Evolutionary conservation across 1,284 basidiomycete genomes (phyloP).

Genomic region (Pyrrhoderma lamaoense): DNA sequence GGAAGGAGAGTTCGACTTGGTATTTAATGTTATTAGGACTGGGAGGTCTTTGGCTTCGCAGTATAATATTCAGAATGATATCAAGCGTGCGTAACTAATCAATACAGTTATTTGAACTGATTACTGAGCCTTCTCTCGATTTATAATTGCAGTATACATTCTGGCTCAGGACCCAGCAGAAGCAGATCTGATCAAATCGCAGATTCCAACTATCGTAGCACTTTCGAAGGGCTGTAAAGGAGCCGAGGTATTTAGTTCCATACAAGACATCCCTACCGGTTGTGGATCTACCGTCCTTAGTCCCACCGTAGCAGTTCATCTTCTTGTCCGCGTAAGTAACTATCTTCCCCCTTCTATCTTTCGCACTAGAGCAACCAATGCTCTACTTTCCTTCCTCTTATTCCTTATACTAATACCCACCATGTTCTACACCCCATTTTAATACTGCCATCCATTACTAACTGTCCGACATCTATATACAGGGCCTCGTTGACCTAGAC

Average conservation of each 20-base stretch:
- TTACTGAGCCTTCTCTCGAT: slow-evolving; percentile 6
- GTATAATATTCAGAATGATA: slow-evolving; percentile 87
- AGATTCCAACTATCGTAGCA: slow-evolving; percentile 69
- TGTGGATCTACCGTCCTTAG: slow-evolving; percentile 83
- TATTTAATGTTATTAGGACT: slow-evolving; percentile 74
- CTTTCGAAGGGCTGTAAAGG: slow-evolving; percentile 87
- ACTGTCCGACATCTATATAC: too few species aligned
- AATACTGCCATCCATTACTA: too few species aligned
- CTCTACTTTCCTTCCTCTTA: neutral
- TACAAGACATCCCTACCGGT: slow-evolving; percentile 71
- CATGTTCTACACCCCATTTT: too few species aligned
- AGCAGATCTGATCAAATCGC: slow-evolving; percentile 59
- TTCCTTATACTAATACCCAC: too few species aligned
- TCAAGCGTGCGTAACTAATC: slow-evolving; percentile 32
- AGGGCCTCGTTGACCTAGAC: slow-evolving; percentile 83
- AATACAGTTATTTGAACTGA: too few species aligned
- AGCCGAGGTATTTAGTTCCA: slow-evolving; percentile 41
- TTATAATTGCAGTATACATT: slow-evolving; percentile 61
- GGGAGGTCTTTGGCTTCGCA: slow-evolving; percentile 83
- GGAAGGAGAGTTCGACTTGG: slow-evolving; percentile 80
- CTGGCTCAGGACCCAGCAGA: slow-evolving; percentile 63
- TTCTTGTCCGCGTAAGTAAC: slow-evolving; percentile 71
- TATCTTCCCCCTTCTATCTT: neutral
- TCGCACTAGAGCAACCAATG: too few species aligned
- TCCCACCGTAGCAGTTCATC: slow-evolving; percentile 67